Percentiles rank a stretch among this genome's conserved stretches.
Conservation (phyloP, 257 asterid species). For the Solanum tarijense region DNA sequence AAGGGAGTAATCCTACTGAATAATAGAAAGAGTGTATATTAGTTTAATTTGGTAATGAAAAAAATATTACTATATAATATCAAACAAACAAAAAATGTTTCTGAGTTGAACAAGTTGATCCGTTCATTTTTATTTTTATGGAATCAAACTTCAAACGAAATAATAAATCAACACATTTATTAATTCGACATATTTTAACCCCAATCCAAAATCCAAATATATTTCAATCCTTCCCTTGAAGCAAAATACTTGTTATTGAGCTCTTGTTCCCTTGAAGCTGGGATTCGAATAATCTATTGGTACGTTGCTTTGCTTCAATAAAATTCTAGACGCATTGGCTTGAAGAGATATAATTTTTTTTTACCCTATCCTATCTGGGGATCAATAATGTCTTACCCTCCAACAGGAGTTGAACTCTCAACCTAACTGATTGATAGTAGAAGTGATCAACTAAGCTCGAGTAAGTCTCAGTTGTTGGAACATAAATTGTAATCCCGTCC, state of each 20-base stretch:
- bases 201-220: not conserved
- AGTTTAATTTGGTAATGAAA: not conserved
- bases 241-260: not conserved
- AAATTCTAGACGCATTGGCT: too few species aligned
- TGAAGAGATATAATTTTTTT: not conserved
- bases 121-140: not conserved
- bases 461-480: not conserved
- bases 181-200: not conserved
- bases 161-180: not conserved
- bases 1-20: not conserved
- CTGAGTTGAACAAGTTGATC: not conserved
- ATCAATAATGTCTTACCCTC: not conserved
- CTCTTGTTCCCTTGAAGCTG: not conserved
- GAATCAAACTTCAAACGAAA: not conserved
- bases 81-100: not conserved
- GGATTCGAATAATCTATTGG: not conserved
- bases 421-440: not conserved
- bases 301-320: not conserved
- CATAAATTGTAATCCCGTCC: not conserved
- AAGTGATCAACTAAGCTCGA: not conserved
- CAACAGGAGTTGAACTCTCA: not conserved
- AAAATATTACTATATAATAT: not conserved
- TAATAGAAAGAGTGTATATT: not conserved
- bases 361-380: not conserved
- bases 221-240: not conserved